Base-by-base conservation (phyloP, 164 flowering plant species). In the Liquidambar formosana region DNA sequence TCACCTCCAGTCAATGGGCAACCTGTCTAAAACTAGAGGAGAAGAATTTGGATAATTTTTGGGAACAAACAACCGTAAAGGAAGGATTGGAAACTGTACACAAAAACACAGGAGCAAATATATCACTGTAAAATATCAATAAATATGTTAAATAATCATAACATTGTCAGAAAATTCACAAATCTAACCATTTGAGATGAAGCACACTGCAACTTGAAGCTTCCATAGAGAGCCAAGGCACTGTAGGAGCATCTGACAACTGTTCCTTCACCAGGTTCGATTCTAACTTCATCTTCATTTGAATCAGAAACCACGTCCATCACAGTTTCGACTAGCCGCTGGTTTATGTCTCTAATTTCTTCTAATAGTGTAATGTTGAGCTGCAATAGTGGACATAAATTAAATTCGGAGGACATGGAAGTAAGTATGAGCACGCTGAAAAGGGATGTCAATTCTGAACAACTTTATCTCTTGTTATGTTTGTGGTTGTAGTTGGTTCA, bases 1-100 rank as follows among this genome's bases (percentile, higher is more conserved):
- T 71, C 21, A 71, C 73, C 67, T 26, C 19, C 63, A 46, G 47
- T 25, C 45, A 57, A 10, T 8, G 44, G 71, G 76, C 1, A 19
- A 21, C 13, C 12, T 53, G 25, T 73, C 71, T 53, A 62, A 10
- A 33, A 73, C 26, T 51, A 44, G 18, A n/a, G 76, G 76, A 51
- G 71, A 67, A 9, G 51, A 73, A 46, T 67, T 45, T 8, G 76
- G 76, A 62, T 73, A 73, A 54, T 73, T 25, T n/a, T 23, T 19
- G 22, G 67, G 25, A 11, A 73, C 71, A 15, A 67, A 49, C 62
- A 73, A 43, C 48, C 64, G 21, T 23, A 73, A n/a, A 0, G 64
- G 21, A 23, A 53, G 57, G 38, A 19, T 53, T 41, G 71, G 63
- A 12, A 62, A 26, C 76, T 73, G 76, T 27, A 19, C 16, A 12